A percentile compares a stretch with the other conserved stretches of the same genome.
Evolutionary conservation across 495 filamentous ascomycete species (phyloP).

Genomic region (Penicillium steckii): DNA sequence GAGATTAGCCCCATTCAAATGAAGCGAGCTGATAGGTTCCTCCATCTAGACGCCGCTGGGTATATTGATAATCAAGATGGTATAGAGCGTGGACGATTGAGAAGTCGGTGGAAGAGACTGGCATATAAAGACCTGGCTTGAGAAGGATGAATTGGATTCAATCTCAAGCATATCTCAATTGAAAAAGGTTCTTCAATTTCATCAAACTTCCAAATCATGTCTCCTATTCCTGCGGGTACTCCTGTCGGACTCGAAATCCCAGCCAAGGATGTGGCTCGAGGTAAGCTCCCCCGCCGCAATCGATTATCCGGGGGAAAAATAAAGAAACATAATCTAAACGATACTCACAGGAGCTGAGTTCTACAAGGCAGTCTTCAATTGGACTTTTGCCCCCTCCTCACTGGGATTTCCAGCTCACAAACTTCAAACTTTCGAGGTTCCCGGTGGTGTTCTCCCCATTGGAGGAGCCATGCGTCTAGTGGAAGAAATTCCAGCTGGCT

Average conservation of each 20-base stretch:
- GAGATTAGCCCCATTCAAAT: background rate
- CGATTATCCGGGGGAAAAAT: background rate
- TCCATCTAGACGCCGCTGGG: background rate
- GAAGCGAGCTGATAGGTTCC: background rate
- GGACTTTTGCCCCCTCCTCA: conserved; percentile 1
- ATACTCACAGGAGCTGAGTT: conserved; percentile 2
- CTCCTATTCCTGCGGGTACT: conserved; percentile 1
- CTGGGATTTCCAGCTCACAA: conserved; percentile 3
- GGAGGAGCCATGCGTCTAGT: conserved; percentile 3
- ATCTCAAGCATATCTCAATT: background rate
- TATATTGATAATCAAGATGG: background rate
- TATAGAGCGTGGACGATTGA: background rate
- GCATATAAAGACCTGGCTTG: background rate
- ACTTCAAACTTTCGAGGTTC: conserved; percentile 6
- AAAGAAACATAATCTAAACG: background rate
- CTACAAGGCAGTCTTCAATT: conserved; percentile 9
- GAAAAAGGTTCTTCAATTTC: background rate
- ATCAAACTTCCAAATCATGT: background rate
- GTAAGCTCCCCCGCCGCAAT: background rate
- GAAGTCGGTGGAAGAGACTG: background rate
- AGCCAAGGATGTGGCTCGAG: conserved; percentile 6
- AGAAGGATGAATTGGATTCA: background rate
- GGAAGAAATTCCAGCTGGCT: conserved; percentile 1
- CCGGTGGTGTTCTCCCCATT: conserved; percentile 4
- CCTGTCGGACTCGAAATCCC: conserved; percentile 11